A percentile compares a stretch with the other conserved stretches of the same genome.
phyloP scores from a whole-genome alignment of 148 eudicot species.

The Rhododendron ovatum region DNA sequence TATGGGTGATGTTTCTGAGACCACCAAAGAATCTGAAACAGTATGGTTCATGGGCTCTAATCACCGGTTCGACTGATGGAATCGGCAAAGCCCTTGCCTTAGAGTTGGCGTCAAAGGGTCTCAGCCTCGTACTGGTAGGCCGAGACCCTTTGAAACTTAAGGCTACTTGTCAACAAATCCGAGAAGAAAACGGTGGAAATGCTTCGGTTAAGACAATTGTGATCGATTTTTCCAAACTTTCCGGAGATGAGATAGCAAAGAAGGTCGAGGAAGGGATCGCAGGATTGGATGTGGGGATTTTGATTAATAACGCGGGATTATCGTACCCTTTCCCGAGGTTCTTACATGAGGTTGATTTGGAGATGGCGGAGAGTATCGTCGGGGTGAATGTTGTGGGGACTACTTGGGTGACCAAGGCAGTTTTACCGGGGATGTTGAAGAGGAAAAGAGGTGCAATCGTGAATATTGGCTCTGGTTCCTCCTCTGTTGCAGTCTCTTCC shows the following conservation, averaged over 20 bases:
- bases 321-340: conserved; percentile 47
- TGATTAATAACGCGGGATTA: conserved; percentile 56
- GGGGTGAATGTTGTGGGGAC: conserved; percentile 48
- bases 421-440: conserved; percentile 39
- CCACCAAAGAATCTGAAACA: conserved; percentile 31
- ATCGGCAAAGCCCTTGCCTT: conserved; percentile 44
- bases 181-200: not conserved
- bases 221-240: conserved; percentile 45
- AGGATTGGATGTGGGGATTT: conserved; percentile 53
- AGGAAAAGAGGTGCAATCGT: conserved; percentile 53
- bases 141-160: conserved; percentile 38
- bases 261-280: conserved; percentile 23
- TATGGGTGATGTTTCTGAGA: conserved; percentile 32
- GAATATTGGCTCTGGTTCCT: conserved; percentile 67
- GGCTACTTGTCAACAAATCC: conserved; percentile 24
- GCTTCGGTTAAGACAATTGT: conserved; percentile 31
- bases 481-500: conserved; percentile 42
- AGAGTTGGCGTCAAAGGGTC: conserved; percentile 44
- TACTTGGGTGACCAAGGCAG: conserved; percentile 41
- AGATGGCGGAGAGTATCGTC: conserved; percentile 27
- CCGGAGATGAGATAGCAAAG: conserved; percentile 29
- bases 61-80: conserved; percentile 61
- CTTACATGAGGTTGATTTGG: conserved; percentile 46
- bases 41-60: conserved; percentile 56
- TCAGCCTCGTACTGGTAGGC: conserved; percentile 41